phyloP scores from a whole-genome alignment of 73 alveolate genomes.

The Paramecium primaurelia region DNA sequence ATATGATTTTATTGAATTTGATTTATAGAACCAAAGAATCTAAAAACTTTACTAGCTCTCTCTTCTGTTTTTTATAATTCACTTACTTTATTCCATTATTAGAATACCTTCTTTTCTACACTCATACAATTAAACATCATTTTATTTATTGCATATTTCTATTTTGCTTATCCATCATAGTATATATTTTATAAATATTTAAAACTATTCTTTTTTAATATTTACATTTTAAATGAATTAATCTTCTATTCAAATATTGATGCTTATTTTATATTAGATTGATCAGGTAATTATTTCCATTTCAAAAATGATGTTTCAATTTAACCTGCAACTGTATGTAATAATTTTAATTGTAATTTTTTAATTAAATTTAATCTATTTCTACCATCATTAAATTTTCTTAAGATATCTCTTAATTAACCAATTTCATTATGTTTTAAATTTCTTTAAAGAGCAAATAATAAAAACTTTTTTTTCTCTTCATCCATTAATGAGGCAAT shows the following conservation, averaged over 20 bases:
- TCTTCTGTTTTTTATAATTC: not conserved
- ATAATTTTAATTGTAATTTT: not conserved
- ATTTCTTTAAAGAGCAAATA: not conserved
- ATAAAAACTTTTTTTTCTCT: not conserved
- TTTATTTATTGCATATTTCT: not conserved
- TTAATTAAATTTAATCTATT: not conserved
- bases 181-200: not conserved
- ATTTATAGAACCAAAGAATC: not conserved
- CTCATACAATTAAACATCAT: not conserved
- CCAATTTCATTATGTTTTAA: not conserved
- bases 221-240: not conserved
- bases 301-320: not conserved
- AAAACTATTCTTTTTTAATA: not conserved
- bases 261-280: not conserved
- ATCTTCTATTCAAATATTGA: not conserved
- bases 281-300: slow-evolving; percentile 10
- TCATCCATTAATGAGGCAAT: not conserved
- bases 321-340: not conserved
- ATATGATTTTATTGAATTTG: not conserved
- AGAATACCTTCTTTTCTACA: slow-evolving; percentile 6
- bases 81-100: not conserved
- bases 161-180: not conserved
- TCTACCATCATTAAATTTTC: not conserved
- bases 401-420: not conserved
- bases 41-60: not conserved